Conservation (phyloP, 2,329 filamentous ascomycete genomes). For the Xylaria sp. region DNA sequence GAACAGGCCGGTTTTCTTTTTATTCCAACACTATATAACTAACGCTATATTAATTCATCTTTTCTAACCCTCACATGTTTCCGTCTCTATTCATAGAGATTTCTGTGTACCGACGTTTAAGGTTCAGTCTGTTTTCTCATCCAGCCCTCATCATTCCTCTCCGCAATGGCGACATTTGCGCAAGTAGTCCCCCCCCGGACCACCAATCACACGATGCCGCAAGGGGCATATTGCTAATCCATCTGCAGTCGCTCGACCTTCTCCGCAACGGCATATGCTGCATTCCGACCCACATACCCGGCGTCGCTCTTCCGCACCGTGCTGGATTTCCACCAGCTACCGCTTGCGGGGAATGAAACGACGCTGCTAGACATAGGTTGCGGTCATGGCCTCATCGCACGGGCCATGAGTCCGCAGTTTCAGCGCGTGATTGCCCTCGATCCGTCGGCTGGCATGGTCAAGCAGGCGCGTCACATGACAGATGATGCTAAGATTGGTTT, state of each 20-base stretch:
- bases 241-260: conserved; percentile 63
- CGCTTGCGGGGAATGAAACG: conserved; percentile 35
- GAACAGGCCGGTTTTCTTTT: background rate
- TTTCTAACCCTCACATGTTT: background rate
- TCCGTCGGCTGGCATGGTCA: conserved; percentile 67
- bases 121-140: background rate
- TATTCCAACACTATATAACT: background rate
- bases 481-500: conserved; percentile 59
- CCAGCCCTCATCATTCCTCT: conserved; percentile 12
- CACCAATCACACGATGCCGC: conserved; percentile 21
- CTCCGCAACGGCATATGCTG: conserved; percentile 66
- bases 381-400: conserved; percentile 68
- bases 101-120: background rate
- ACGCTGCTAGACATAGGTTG: conserved; percentile 69
- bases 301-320: conserved; percentile 63
- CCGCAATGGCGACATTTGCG: conserved; percentile 61
- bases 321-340: conserved; percentile 62
- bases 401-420: conserved; percentile 65
- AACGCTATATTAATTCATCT: background rate
- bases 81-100: background rate
- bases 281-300: conserved; percentile 69
- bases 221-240: conserved; percentile 31
- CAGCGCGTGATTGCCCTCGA: conserved; percentile 63
- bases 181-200: conserved; percentile 43
- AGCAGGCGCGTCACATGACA: conserved; percentile 58